Conservation (phyloP, 305 asterid genomes). For the Fraxinus platypoda region DNA sequence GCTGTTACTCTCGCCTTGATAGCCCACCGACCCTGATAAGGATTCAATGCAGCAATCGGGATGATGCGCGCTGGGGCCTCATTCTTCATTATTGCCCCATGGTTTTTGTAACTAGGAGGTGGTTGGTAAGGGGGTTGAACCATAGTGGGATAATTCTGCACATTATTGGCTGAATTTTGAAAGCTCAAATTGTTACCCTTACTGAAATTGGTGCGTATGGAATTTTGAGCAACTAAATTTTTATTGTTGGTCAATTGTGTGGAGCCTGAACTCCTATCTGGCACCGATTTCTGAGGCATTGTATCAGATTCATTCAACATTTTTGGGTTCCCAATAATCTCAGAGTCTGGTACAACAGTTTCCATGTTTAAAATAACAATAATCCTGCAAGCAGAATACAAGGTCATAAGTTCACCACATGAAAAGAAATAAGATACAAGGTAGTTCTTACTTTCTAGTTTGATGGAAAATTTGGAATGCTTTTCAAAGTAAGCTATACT, state of each 20-base stretch:
- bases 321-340: conserved; percentile 70
- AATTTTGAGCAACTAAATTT: conserved; percentile 38
- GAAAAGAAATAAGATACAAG: conserved; percentile 9
- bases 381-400: conserved; percentile 59
- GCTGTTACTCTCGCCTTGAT: conserved; percentile 96
- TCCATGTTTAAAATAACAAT: conserved; percentile 85
- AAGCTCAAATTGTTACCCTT: conserved; percentile 31
- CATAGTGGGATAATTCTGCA: conserved; percentile 60
- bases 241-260: conserved; percentile 32
- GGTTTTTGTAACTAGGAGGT: conserved; percentile 77
- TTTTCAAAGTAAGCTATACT: background rate
- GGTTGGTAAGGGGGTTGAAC: conserved; percentile 92
- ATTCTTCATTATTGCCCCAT: conserved; percentile 85
- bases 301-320: conserved; percentile 41
- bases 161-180: conserved; percentile 39
- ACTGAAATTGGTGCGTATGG: conserved; percentile 36
- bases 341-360: conserved; percentile 75
- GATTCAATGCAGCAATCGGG: conserved; percentile 90
- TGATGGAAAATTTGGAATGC: background rate
- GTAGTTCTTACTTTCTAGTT: background rate
- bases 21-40: conserved; percentile 99
- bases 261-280: conserved; percentile 38
- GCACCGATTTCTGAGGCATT: conserved; percentile 44
- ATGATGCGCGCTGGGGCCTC: conserved; percentile 95
- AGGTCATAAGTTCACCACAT: conserved; percentile 20